Conservation (phyloP, 768 basidiomycete genomes). For the Boletus subparvulus region DNA sequence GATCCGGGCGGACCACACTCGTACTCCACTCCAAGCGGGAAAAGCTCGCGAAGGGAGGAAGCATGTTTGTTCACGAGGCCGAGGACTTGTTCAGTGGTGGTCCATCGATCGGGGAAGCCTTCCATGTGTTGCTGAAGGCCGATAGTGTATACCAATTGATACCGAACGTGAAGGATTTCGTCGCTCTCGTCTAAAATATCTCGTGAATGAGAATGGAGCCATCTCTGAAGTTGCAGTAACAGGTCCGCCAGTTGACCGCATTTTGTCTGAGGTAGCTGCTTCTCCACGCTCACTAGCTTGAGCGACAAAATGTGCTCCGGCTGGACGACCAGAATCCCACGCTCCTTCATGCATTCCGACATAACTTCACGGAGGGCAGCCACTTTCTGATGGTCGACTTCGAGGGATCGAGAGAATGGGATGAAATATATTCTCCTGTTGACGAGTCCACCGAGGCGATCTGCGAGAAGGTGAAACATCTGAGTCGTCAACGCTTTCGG, state of each 20-base stretch:
- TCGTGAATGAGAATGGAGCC: conserved; percentile 24
- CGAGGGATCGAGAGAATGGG: conserved; percentile 47
- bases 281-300: conserved; percentile 47
- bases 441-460: conserved; percentile 43
- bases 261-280: conserved; percentile 11
- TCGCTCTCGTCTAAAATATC: conserved; percentile 36
- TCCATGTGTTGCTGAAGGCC: conserved; percentile 31
- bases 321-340: conserved; percentile 48
- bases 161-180: conserved; percentile 35
- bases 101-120: conserved; percentile 37
- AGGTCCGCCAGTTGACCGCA: neutral
- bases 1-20: conserved; percentile 10
- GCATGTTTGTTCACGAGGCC: conserved; percentile 21
- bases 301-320: conserved; percentile 57
- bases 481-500: conserved; percentile 46
- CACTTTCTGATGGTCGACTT: conserved; percentile 17
- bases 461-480: conserved; percentile 48
- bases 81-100: conserved; percentile 32
- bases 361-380: conserved; percentile 33
- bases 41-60: neutral
- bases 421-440: conserved; percentile 49
- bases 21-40: conserved; percentile 19
- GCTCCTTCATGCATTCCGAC: conserved; percentile 36
- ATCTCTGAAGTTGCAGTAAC: conserved; percentile 30
- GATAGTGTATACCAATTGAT: conserved; percentile 38